Conservation (phyloP, 148 eudicot genomes). For the Suaeda aralocaspica region DNA sequence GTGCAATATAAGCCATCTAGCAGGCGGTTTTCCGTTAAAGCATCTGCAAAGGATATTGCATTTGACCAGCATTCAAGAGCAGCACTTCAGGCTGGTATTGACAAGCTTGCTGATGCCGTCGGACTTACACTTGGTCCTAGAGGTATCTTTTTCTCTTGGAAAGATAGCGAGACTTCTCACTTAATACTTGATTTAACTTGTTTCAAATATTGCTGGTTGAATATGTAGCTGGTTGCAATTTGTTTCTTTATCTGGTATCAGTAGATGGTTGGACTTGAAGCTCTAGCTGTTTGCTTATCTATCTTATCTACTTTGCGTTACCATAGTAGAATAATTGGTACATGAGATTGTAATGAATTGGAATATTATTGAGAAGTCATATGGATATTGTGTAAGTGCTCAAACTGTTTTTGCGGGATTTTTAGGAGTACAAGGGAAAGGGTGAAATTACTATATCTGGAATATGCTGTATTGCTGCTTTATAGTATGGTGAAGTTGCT, state of each 20-base stretch:
- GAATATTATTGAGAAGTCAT: too few species aligned
- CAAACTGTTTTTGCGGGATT: background rate
- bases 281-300: too few species aligned
- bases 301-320: too few species aligned
- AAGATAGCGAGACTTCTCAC: background rate
- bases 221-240: background rate
- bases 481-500: background rate
- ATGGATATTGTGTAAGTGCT: too few species aligned
- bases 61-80: slow-evolving; percentile 80
- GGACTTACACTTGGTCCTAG: slow-evolving; percentile 97
- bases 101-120: slow-evolving; percentile 87
- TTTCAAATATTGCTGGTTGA: too few species aligned
- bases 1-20: slow-evolving; percentile 38
- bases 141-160: slow-evolving; percentile 35
- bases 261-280: background rate
- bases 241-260: background rate
- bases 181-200: background rate
- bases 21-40: slow-evolving; percentile 58
- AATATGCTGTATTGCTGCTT: background rate
- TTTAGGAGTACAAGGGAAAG: background rate
- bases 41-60: slow-evolving; percentile 76
- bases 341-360: too few species aligned
- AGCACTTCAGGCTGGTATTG: slow-evolving; percentile 88
- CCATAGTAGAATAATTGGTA: too few species aligned
- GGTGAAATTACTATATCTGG: background rate